These are phyloP conservation scores for Neofusicoccum ribis DNA, from an alignment of 2,329 filamentous ascomycete species.

Conservation along the genomic window DNA sequence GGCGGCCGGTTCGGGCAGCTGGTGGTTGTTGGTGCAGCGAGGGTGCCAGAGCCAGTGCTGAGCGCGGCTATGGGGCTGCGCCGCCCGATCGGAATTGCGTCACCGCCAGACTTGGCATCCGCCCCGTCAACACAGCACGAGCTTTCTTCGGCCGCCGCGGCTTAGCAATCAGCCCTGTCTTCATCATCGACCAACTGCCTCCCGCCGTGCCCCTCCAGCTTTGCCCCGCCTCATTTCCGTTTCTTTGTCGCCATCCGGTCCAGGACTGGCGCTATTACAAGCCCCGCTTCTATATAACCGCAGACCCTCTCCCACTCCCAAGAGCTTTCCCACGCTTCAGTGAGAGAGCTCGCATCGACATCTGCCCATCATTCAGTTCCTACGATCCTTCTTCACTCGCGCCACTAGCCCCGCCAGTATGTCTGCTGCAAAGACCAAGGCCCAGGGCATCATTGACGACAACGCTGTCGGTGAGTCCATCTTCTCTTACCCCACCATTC, in stretches of 20 bases:
- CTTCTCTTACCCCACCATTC: background rate
- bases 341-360: background rate
- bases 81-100: background rate
- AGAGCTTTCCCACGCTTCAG: background rate
- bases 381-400: slow-evolving; percentile 70
- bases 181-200: background rate
- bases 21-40: background rate
- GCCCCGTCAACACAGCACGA: background rate
- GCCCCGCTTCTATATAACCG: slow-evolving; percentile 4
- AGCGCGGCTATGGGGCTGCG: background rate
- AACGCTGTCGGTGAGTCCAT: slow-evolving; percentile 76
- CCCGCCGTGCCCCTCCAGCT: background rate
- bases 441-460: slow-evolving; percentile 82
- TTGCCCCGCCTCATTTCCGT: background rate
- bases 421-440: slow-evolving; percentile 81
- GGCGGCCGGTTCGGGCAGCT: slow-evolving; percentile 4
- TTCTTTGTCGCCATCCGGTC: slow-evolving; percentile 11
- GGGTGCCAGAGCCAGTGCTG: background rate
- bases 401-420: slow-evolving; percentile 65
- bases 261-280: slow-evolving; percentile 12
- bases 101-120: background rate
- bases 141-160: background rate
- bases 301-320: background rate
- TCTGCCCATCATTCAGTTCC: slow-evolving; percentile 60
- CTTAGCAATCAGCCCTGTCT: slow-evolving; percentile 16